Percentiles rank a stretch among this genome's conserved stretches.
Evolutionary conservation across 129 eudicot genomes (phyloP).

Genomic region (Chrysanthemum seticuspe): DNA sequence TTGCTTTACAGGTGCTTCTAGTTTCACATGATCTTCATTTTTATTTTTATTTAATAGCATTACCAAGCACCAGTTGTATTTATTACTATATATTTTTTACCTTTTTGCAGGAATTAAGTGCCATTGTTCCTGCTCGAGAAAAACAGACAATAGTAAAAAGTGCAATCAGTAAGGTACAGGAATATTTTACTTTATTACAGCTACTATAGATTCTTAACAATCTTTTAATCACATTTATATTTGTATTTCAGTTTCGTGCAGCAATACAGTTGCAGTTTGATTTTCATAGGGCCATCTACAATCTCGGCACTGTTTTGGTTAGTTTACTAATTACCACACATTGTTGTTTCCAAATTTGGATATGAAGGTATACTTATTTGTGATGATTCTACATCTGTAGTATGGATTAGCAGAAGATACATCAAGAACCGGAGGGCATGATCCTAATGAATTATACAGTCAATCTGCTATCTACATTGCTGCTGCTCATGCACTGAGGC

Average conservation of each 20-base stretch:
- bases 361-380: slow-evolving; percentile 7
- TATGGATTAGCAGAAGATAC: slow-evolving; percentile 99
- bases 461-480: slow-evolving; percentile 96
- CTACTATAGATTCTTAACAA: neutral
- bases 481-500: slow-evolving; percentile 92
- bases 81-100: slow-evolving; percentile 3
- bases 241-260: slow-evolving; percentile 74
- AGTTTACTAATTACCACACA: slow-evolving; percentile 24
- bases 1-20: slow-evolving; percentile 77
- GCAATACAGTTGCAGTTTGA: slow-evolving; percentile 95
- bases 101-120: slow-evolving; percentile 76
- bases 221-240: slow-evolving; percentile 8
- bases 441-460: slow-evolving; percentile 80
- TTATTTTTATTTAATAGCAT: neutral
- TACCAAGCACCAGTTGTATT: neutral
- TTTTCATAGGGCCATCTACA: slow-evolving; percentile 93
- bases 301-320: slow-evolving; percentile 95
- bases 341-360: slow-evolving; percentile 8
- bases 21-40: slow-evolving; percentile 17
- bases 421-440: slow-evolving; percentile 88
- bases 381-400: slow-evolving; percentile 35
- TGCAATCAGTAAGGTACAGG: slow-evolving; percentile 85
- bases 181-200: neutral
- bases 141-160: slow-evolving; percentile 83
- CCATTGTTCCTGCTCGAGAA: slow-evolving; percentile 94